phyloP scores from a whole-genome alignment of 1,139 yeast species.

The Suhomyces coccinellae region DNA sequence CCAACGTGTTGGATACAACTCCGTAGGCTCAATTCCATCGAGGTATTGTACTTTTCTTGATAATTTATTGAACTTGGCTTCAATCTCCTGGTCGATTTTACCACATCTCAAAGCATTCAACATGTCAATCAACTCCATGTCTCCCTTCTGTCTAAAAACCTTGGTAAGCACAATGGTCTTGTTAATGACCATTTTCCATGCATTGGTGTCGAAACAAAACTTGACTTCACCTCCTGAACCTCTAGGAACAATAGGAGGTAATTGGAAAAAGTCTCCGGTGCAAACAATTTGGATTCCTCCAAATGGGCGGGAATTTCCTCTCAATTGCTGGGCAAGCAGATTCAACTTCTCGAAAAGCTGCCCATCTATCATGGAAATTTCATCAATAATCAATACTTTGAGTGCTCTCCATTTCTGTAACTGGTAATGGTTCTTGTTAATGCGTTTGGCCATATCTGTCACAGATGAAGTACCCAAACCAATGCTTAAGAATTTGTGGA shows the following conservation, averaged over 20 bases:
- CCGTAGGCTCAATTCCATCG: constrained; percentile 83
- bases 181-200: constrained; percentile 56
- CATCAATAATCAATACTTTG: constrained; percentile 76
- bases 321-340: constrained; percentile 56
- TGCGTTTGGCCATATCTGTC: constrained; percentile 41
- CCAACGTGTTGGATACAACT: constrained; percentile 68
- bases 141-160: constrained; percentile 76
- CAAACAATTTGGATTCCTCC: constrained; percentile 87
- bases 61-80: constrained; percentile 46
- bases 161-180: constrained; percentile 59
- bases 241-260: constrained; percentile 73
- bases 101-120: constrained; percentile 76
- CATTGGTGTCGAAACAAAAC: constrained; percentile 59
- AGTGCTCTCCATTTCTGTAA: constrained; percentile 59
- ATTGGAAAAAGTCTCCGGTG: constrained; percentile 88
- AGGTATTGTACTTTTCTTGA: constrained; percentile 55
- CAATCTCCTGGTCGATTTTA: constrained; percentile 46
- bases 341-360: constrained; percentile 70
- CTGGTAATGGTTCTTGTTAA: constrained; percentile 46
- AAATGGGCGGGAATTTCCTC: constrained; percentile 60
- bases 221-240: constrained; percentile 26
- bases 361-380: constrained; percentile 87
- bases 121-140: constrained; percentile 65
- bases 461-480: constrained; percentile 66
- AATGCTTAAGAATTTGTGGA: constrained; percentile 75